Percentiles rank a stretch among this genome's conserved stretches.
These are phyloP conservation scores for Cronartium ribicola DNA, from an alignment of 1,284 basidiomycete species.

Conservation along the genomic window DNA sequence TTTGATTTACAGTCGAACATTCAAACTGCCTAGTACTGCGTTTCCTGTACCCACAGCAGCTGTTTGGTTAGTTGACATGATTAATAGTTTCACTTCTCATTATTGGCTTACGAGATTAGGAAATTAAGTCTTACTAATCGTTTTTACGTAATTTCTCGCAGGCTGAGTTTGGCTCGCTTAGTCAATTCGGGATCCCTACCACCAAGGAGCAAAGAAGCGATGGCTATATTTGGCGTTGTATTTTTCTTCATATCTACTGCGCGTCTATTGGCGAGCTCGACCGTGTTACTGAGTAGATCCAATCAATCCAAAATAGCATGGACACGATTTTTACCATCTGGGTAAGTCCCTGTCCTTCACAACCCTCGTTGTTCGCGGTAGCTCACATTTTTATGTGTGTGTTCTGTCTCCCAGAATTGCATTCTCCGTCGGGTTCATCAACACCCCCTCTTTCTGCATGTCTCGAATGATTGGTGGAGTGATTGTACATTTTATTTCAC, in stretches of 20 bases:
- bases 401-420: slow-evolving; percentile 55
- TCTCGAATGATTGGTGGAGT: slow-evolving; percentile 84
- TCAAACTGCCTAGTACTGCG: slow-evolving; percentile 68
- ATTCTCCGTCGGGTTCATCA: slow-evolving; percentile 70
- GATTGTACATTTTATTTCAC: slow-evolving; percentile 58
- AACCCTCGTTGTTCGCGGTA: not conserved
- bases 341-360: slow-evolving; percentile 63
- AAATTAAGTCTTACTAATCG: not conserved
- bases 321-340: slow-evolving; percentile 76
- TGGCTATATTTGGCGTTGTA: slow-evolving; percentile 68
- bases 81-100: not conserved
- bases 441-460: slow-evolving; percentile 89
- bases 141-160: slow-evolving; percentile 49
- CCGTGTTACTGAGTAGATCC: not conserved
- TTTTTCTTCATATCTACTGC: slow-evolving; percentile 66
- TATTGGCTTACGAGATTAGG: not conserved
- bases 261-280: slow-evolving; percentile 58
- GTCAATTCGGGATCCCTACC: slow-evolving; percentile 77
- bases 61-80: slow-evolving; percentile 53
- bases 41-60: slow-evolving; percentile 93
- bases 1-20: slow-evolving; percentile 78
- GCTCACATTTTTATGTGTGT: slow-evolving; percentile 54
- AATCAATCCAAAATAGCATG: slow-evolving; percentile 52
- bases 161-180: slow-evolving; percentile 84
- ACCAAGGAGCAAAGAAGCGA: slow-evolving; percentile 69